Evolutionary conservation across 2,329 filamentous ascomycete species (phyloP).

Genomic region (Bipolaris gigantea): DNA sequence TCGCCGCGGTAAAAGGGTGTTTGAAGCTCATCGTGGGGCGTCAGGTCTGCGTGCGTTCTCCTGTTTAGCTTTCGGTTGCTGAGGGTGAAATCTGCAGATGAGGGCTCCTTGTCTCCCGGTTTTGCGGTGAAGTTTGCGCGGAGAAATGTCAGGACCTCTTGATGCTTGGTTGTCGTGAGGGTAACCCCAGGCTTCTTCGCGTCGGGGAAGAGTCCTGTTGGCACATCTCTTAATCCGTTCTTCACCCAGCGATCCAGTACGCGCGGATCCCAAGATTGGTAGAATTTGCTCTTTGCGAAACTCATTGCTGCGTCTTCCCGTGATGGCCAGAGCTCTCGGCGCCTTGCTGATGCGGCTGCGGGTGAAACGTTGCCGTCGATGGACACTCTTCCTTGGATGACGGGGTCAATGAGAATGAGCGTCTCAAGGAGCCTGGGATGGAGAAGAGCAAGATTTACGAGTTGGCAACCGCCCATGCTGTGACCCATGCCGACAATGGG

Average conservation of each 20-base stretch:
- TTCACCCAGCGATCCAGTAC: slow-evolving; percentile 74
- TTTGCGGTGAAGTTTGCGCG: slow-evolving; percentile 59
- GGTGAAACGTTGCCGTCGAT: slow-evolving; percentile 47
- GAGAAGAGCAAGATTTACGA: slow-evolving; percentile 71
- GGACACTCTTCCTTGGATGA: slow-evolving; percentile 62
- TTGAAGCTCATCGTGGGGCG: slow-evolving; percentile 39
- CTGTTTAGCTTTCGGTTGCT: slow-evolving; percentile 41
- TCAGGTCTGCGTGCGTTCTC: slow-evolving; percentile 50
- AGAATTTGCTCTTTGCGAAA: slow-evolving; percentile 74
- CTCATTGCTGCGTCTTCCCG: slow-evolving; percentile 66
- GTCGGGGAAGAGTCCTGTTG: slow-evolving; percentile 62
- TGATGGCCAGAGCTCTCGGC: slow-evolving; percentile 82
- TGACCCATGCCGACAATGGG: slow-evolving; percentile 86
- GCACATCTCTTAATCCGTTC: slow-evolving; percentile 74
- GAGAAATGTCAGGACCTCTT: slow-evolving; percentile 81
- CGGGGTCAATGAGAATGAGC: slow-evolving; percentile 81
- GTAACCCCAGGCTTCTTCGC: slow-evolving; percentile 60
- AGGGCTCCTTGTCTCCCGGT: slow-evolving; percentile 51
- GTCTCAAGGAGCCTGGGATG: slow-evolving; percentile 79
- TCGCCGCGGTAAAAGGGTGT: slow-evolving; percentile 70
- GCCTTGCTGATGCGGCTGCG: slow-evolving; percentile 65
- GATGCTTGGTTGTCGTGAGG: slow-evolving; percentile 79
- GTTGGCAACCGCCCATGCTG: slow-evolving; percentile 79
- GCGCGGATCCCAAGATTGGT: slow-evolving; percentile 77
- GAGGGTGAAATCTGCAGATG: slow-evolving; percentile 30